Percentiles rank a stretch among this genome's conserved stretches.
These are phyloP conservation scores for Leishmania tarentolae DNA, from an alignment of 208 protist species.

Conservation along the genomic window DNA sequence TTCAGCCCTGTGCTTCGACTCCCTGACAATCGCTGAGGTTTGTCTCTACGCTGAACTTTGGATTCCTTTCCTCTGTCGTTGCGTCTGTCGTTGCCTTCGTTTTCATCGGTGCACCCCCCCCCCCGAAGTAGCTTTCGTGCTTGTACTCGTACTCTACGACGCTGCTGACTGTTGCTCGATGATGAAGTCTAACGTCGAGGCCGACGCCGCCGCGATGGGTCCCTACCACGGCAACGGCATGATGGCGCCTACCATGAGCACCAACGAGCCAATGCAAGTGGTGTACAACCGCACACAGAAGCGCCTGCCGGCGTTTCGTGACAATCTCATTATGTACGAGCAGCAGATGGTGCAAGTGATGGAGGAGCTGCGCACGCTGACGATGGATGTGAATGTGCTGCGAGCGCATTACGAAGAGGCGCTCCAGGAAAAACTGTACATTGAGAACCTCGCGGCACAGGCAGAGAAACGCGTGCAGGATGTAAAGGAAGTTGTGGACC, in stretches of 20 bases:
- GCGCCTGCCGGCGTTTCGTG: constrained; percentile 32
- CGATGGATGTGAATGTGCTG: constrained; percentile 47
- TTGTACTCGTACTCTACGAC: background rate
- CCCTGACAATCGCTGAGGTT: background rate
- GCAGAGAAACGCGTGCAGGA: constrained; percentile 61
- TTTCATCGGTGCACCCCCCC: no score
- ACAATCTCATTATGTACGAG: constrained; percentile 54
- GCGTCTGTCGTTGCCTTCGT: background rate
- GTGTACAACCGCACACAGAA: constrained; percentile 55
- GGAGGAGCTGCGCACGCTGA: constrained; percentile 45
- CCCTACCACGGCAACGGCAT: constrained; percentile 32
- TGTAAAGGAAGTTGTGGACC: constrained; percentile 61
- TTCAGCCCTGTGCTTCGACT: background rate
- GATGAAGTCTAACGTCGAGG: constrained; percentile 32
- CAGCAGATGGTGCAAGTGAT: constrained; percentile 44
- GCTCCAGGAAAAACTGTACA: constrained; percentile 52
- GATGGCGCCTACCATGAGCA: constrained; percentile 24
- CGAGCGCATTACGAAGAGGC: constrained; percentile 67
- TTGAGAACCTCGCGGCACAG: constrained; percentile 39
- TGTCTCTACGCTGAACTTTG: background rate
- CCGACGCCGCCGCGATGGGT: constrained; percentile 10
- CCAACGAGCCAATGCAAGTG: constrained; percentile 36
- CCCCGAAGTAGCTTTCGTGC: background rate
- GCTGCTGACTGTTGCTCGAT: background rate
- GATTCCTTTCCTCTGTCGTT: background rate